These are phyloP conservation scores for Peziza echinospora DNA, from an alignment of 495 filamentous ascomycete species.

Conservation along the genomic window DNA sequence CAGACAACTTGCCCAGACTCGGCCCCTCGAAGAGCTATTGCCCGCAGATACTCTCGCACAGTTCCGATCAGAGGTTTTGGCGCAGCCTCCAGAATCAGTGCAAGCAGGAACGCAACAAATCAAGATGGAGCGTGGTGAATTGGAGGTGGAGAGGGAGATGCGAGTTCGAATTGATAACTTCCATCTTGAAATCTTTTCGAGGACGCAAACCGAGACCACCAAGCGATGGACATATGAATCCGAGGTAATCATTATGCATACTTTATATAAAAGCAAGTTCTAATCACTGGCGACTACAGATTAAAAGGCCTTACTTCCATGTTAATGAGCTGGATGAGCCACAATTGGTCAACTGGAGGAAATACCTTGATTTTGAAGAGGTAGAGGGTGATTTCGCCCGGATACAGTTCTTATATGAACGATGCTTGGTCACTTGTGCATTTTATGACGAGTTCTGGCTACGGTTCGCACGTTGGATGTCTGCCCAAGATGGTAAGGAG, in stretches of 20 bases:
- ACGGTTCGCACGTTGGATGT: slow-evolving; percentile 95
- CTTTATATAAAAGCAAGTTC: too few relatives aligned
- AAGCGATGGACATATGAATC: slow-evolving; percentile 93
- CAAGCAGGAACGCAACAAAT: slow-evolving; percentile 28
- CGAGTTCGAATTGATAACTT: slow-evolving; percentile 55
- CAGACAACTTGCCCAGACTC: slow-evolving; percentile 49
- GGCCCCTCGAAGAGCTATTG: slow-evolving; percentile 52
- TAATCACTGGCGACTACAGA: too few relatives aligned
- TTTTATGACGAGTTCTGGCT: slow-evolving; percentile 97
- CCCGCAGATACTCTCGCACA: slow-evolving; percentile 43
- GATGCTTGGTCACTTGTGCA: slow-evolving; percentile 76
- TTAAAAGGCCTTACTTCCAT: slow-evolving; percentile 95
- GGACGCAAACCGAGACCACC: slow-evolving; percentile 68
- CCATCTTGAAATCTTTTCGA: slow-evolving; percentile 60
- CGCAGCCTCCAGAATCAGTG: slow-evolving; percentile 28
- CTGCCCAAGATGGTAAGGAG: slow-evolving; percentile 52
- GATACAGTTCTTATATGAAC: slow-evolving; percentile 72
- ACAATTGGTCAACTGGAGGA: slow-evolving; percentile 82
- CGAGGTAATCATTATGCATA: too few relatives aligned
- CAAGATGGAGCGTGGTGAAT: slow-evolving; percentile 33
- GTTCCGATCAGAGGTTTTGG: slow-evolving; percentile 48
- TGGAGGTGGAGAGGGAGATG: slow-evolving; percentile 69
- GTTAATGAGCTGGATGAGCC: slow-evolving; percentile 74
- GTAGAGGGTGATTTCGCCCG: slow-evolving; percentile 53
- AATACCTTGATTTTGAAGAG: slow-evolving; percentile 95